Percentiles rank a stretch among this genome's conserved stretches.
These are phyloP conservation scores for Phlebopus sp. DNA, from an alignment of 1,284 basidiomycete genomes.

Conservation along the genomic window DNA sequence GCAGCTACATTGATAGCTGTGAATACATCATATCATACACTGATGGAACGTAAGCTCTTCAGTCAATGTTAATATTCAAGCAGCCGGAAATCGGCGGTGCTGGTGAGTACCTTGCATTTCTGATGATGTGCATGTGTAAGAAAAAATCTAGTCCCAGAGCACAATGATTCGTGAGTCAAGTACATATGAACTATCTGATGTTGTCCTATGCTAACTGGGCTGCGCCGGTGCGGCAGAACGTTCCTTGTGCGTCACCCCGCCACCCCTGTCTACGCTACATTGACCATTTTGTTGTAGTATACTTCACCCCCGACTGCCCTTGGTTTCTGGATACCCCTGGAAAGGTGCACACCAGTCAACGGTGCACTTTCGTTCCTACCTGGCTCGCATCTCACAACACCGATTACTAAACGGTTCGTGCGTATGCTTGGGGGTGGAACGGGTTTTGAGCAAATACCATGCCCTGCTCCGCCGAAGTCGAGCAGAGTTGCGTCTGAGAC, in stretches of 20 bases:
- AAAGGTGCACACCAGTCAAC: conserved; percentile 80
- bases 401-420: conserved; percentile 81
- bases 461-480: conserved; percentile 36
- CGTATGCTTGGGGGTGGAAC: conserved; percentile 72
- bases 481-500: not conserved
- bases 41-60: conserved; percentile 58
- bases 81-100: conserved; percentile 86
- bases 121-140: not conserved
- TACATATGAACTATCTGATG: not conserved
- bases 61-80: conserved; percentile 95
- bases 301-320: conserved; percentile 89
- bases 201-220: conserved; percentile 2
- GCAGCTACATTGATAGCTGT: conserved; percentile 11
- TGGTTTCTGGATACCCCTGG: conserved; percentile 95
- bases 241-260: conserved; percentile 54
- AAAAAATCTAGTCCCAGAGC: conserved; percentile 58
- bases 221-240: conserved; percentile 44
- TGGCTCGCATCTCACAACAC: conserved; percentile 77
- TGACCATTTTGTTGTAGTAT: conserved; percentile 52
- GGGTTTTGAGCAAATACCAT: conserved; percentile 65
- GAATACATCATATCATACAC: not conserved
- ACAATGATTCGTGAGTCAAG: conserved; percentile 74
- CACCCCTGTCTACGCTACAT: not conserved
- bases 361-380: conserved; percentile 91
- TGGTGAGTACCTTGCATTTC: conserved; percentile 46